phyloP scores from a whole-genome alignment of 768 basidiomycete species.

The Calocera cornea region DNA sequence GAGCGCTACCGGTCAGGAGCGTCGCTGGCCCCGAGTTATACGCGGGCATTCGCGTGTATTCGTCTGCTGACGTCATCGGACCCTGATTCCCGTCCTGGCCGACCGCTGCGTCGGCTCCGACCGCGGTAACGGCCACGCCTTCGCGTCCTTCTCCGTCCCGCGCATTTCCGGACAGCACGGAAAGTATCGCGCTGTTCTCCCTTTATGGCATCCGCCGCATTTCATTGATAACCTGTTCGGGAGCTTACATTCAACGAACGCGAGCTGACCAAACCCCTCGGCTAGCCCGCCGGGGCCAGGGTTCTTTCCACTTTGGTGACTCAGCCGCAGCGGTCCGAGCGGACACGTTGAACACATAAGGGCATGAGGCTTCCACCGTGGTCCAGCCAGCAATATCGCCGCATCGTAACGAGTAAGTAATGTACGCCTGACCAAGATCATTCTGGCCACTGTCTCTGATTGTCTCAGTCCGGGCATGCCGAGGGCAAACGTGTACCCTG shows the following conservation, averaged over 20 bases:
- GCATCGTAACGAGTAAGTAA: no score
- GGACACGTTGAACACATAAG: no score
- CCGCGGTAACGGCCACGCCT: background rate
- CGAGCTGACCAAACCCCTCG: background rate
- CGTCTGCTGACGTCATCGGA: background rate
- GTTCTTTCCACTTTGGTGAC: background rate
- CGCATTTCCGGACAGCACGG: background rate
- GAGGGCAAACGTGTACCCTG: no score
- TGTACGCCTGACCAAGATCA: no score
- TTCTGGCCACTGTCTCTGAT: no score
- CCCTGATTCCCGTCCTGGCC: constrained; percentile 2
- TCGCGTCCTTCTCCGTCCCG: background rate
- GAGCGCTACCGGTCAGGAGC: background rate
- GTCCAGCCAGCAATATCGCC: no score
- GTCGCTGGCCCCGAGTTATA: background rate
- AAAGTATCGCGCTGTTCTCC: background rate
- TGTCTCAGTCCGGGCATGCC: no score
- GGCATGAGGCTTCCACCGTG: no score
- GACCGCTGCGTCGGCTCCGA: background rate
- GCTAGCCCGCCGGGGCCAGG: background rate
- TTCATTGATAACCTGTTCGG: background rate
- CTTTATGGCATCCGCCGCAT: constrained; percentile 1
- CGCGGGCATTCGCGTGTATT: background rate
- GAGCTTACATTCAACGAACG: background rate
- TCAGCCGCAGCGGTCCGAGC: no score